Percentiles rank a stretch among this genome's conserved stretches.
Conservation (phyloP, 129 eudicot genomes). For the Lactuca sativa region DNA sequence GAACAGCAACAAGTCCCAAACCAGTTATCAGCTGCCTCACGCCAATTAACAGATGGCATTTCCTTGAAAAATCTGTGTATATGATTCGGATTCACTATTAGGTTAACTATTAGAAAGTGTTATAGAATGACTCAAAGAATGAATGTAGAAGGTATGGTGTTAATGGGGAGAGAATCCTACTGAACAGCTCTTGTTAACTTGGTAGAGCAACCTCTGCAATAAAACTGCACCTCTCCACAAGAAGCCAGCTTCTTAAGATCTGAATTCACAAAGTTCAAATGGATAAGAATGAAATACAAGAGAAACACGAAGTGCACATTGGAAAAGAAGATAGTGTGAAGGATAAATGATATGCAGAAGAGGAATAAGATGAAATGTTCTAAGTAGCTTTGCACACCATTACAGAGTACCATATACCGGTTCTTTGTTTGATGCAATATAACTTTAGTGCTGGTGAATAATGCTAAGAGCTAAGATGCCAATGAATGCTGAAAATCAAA, state of each 20-base stretch:
- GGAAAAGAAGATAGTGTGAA: conserved; percentile 1
- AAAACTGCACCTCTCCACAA: conserved; percentile 59
- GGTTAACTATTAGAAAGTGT: not conserved
- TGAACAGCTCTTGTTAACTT: conserved; percentile 61
- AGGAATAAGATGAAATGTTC: not conserved
- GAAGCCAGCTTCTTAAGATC: conserved; percentile 63
- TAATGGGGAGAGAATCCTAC: conserved; percentile 34
- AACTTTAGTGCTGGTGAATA: not conserved
- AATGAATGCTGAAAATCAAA: not conserved
- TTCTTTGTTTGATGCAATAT: not conserved
- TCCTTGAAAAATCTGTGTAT: conserved; percentile 64
- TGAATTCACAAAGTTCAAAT: conserved; percentile 19
- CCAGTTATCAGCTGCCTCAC: conserved; percentile 97
- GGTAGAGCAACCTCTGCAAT: conserved; percentile 77
- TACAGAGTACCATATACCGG: not conserved
- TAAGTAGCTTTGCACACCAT: not conserved
- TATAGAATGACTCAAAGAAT: not conserved
- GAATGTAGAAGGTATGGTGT: not conserved
- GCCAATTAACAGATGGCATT: conserved; percentile 94
- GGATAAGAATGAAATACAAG: not conserved
- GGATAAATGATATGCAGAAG: not conserved
- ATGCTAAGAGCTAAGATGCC: not conserved
- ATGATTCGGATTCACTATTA: conserved; percentile 4
- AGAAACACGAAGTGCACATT: not conserved
- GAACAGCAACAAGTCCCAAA: conserved; percentile 97